A percentile compares a stretch with the other conserved stretches of the same genome.
Conservation (phyloP, 2,329 filamentous ascomycete genomes). For the Exophiala viscosa region DNA sequence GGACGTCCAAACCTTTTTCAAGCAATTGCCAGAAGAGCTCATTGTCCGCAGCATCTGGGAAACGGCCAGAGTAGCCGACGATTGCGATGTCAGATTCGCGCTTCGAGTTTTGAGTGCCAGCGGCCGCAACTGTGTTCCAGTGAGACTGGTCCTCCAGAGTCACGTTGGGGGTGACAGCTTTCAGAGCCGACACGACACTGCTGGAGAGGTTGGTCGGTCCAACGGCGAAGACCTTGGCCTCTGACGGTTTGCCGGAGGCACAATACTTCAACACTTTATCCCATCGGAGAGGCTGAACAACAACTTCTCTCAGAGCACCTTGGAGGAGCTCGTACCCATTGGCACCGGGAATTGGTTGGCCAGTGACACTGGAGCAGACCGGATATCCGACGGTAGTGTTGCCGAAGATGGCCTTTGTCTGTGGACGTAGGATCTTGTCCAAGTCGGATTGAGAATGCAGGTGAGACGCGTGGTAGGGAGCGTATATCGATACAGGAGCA, state of each 20-base stretch:
- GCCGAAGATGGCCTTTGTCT: conserved; percentile 31
- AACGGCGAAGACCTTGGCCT: conserved; percentile 45
- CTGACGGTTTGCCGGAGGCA: conserved; percentile 23
- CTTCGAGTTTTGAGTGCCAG: conserved; percentile 37
- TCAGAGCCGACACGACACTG: conserved; percentile 53
- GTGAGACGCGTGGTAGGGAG: conserved; percentile 58
- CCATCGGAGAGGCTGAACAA: conserved; percentile 40
- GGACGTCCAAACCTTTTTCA: conserved; percentile 70
- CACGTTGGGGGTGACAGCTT: conserved; percentile 34
- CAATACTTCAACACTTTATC: conserved; percentile 37
- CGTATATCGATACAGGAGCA: conserved; percentile 53
- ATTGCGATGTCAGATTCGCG: conserved; percentile 72
- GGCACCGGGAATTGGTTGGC: conserved; percentile 31
- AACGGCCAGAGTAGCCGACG: conserved; percentile 75
- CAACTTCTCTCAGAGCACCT: conserved; percentile 36
- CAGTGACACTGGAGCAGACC: conserved; percentile 39
- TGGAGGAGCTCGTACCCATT: conserved; percentile 34
- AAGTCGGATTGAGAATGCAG: conserved; percentile 51
- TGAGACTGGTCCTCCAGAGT: conserved; percentile 36
- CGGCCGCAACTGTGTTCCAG: conserved; percentile 36
- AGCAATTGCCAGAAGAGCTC: conserved; percentile 73
- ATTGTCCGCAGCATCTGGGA: conserved; percentile 67
- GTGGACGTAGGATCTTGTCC: conserved; percentile 47
- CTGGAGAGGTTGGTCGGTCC: conserved; percentile 54
- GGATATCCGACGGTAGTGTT: conserved; percentile 33